A percentile compares a stretch with the other conserved stretches of the same genome.
Evolutionary conservation across 169 alveolate species (phyloP).

Genomic region (Plasmodium gonderi): DNA sequence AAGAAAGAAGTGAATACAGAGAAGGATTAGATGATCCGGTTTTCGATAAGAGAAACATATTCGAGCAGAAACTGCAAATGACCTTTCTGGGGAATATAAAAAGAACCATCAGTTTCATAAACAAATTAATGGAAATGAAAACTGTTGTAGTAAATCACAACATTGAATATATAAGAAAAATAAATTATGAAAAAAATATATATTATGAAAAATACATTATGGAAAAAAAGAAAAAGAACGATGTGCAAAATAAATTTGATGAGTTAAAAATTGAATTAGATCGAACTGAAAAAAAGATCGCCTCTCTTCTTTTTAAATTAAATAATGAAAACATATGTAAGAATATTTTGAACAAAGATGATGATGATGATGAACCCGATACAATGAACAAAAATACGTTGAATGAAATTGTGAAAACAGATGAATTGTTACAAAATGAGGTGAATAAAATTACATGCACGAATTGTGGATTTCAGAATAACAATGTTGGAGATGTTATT

Average conservation of each 20-base stretch:
- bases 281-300: constrained; percentile 33
- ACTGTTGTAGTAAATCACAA: not conserved
- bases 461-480: not conserved
- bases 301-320: constrained; percentile 34
- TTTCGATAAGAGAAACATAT: not conserved
- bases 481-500: not conserved
- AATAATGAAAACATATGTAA: constrained; percentile 22
- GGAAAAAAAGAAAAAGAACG: constrained; percentile 22
- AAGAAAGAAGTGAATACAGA: not conserved
- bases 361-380: not conserved
- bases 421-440: not conserved
- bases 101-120: constrained; percentile 20
- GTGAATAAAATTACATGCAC: not conserved
- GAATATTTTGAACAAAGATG: constrained; percentile 7
- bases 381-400: not conserved
- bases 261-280: constrained; percentile 46
- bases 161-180: constrained; percentile 18
- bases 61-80: not conserved
- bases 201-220: constrained; percentile 35
- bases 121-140: not conserved
- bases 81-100: constrained; percentile 6
- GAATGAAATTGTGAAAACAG: not conserved
- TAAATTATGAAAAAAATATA: constrained; percentile 27
- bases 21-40: not conserved
- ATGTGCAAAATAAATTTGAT: constrained; percentile 17